Percentiles rank a stretch among this genome's conserved stretches.
phyloP scores from a whole-genome alignment of 257 asterid genomes.

The Solanum ossicruentum region DNA sequence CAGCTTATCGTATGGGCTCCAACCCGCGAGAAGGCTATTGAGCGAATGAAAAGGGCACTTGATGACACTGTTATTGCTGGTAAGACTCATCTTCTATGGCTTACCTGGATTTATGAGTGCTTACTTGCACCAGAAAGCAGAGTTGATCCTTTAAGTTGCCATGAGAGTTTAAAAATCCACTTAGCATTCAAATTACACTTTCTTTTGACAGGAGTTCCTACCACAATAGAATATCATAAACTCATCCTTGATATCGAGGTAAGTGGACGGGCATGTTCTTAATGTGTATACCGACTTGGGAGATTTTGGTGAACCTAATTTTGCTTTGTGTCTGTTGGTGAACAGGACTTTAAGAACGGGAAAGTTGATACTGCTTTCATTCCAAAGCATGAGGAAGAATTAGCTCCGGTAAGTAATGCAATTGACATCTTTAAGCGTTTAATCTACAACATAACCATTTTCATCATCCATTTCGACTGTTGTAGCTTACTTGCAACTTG shows the following conservation, averaged over 20 bases:
- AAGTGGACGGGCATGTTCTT: constrained; percentile 2
- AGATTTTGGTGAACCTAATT: not conserved
- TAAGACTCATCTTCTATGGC: not conserved
- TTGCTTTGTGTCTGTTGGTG: not conserved
- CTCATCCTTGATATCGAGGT: constrained; percentile 95
- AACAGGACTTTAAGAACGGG: constrained; percentile 78
- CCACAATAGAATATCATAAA: constrained; percentile 93
- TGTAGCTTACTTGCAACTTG: not conserved
- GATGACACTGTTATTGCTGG: constrained; percentile 81
- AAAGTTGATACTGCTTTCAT: constrained; percentile 93
- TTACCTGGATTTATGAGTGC: not conserved
- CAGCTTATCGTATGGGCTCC: constrained; percentile 99
- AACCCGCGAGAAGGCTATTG: constrained; percentile 86
- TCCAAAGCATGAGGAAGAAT: constrained; percentile 93
- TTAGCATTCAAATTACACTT: not conserved
- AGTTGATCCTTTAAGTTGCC: not conserved
- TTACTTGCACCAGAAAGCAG: not conserved
- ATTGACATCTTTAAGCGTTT: not conserved
- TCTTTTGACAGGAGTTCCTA: constrained; percentile 50
- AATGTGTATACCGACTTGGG: not conserved
- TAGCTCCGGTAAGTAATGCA: constrained; percentile 63
- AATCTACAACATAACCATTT: not conserved
- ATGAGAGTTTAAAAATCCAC: not conserved
- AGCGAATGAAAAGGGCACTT: constrained; percentile 97
- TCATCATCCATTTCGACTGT: not conserved